phyloP scores from a whole-genome alignment of 2,329 filamentous ascomycete genomes.

The Monosporascus sp. region DNA sequence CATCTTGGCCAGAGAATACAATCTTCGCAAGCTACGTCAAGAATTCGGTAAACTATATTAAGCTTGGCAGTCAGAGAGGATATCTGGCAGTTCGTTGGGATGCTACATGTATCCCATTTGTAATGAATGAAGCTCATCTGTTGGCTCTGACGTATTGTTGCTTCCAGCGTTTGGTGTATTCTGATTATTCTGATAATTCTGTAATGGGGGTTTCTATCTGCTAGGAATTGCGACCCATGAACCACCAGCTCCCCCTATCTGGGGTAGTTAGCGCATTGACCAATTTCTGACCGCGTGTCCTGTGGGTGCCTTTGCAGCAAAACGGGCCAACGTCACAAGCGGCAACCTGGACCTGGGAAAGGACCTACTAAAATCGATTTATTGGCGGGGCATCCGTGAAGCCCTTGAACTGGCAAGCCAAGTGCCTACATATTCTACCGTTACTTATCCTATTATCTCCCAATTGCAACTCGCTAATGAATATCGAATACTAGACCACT shows the following conservation, averaged over 20 bases:
- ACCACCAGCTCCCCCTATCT: neutral
- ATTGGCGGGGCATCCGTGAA: neutral
- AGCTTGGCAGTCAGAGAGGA: too few relatives aligned
- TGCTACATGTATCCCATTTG: too few relatives aligned
- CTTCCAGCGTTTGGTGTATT: too few relatives aligned
- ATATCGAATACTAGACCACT: too few relatives aligned
- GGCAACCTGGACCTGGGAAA: neutral
- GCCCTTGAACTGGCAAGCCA: neutral
- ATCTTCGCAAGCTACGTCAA: too few relatives aligned
- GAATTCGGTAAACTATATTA: too few relatives aligned
- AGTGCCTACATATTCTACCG: neutral
- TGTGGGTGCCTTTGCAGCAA: neutral
- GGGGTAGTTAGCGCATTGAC: neutral
- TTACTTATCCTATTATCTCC: neutral
- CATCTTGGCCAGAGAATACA: too few relatives aligned
- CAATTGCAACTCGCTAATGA: neutral
- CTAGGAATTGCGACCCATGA: neutral
- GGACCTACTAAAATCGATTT: neutral
- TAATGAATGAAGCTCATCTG: too few relatives aligned
- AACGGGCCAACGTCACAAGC: neutral
- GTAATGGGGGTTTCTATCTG: too few relatives aligned
- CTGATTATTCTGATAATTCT: too few relatives aligned
- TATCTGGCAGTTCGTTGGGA: too few relatives aligned
- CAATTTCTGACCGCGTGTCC: neutral
- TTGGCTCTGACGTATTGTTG: too few relatives aligned